phyloP scores from a whole-genome alignment of 192 early-diverging fungal species.

The Kickxella alabastrina region DNA sequence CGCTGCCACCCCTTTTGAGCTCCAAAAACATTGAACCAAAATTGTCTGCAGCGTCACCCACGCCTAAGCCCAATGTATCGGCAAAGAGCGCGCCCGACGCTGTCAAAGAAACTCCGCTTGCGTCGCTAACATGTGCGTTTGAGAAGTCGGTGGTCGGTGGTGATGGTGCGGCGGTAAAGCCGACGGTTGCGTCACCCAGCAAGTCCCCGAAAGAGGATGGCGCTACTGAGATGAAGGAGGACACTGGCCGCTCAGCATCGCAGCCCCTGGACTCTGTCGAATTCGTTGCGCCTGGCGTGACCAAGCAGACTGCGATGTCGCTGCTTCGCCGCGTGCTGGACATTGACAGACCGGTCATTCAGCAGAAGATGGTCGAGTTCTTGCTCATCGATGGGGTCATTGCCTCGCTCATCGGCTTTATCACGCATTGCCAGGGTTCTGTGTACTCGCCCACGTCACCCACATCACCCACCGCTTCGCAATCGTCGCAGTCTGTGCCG shows the following conservation, averaged over 20 bases:
- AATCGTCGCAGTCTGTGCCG: no score
- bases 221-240: no score
- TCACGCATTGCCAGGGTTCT: conserved; percentile 45
- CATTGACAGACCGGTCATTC: conserved; percentile 48
- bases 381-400: conserved; percentile 52
- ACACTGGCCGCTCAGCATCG: conserved; percentile 20
- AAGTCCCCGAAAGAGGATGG: no score
- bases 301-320: conserved; percentile 41
- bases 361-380: conserved; percentile 54
- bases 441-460: conserved; percentile 28
- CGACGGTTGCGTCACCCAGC: neutral
- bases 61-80: no score
- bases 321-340: conserved; percentile 47
- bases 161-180: no score
- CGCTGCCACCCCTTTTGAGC: no score
- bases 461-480: conserved; percentile 23
- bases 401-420: conserved; percentile 46
- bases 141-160: no score
- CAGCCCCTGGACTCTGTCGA: conserved; percentile 34
- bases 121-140: no score
- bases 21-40: no score
- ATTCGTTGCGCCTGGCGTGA: conserved; percentile 50
- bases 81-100: no score
- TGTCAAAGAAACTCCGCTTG: no score
- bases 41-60: no score